Base-by-base conservation (phyloP, 768 basidiomycete species). In the Hygrocybe punicea region DNA sequence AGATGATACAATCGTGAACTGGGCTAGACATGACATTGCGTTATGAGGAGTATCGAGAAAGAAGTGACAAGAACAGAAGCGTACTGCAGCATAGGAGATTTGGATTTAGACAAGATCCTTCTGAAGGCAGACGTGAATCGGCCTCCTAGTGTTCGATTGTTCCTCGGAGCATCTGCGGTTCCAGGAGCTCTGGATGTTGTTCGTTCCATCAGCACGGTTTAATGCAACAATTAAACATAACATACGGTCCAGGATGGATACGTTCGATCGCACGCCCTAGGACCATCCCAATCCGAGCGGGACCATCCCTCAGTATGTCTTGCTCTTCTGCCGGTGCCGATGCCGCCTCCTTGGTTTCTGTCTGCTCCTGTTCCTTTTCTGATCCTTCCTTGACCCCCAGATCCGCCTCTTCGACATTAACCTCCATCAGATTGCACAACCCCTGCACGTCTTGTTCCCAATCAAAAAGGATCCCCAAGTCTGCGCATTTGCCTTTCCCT, bases 1-100 rank as follows among this genome's bases (percentile, higher is more conserved):
- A 61, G 14, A 40, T 45, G 29, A 58, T 48, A 39, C 60, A 61
- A 7, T 54, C 37, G 24, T 33, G 53, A 45, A 34, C 23, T 2
- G 42, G 16, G 17, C 53, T 54, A 7, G 23, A 44, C 13, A 44
- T 44, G 40, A 3, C 33, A 49, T n/a, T 50, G 23, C 14, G 8
- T 16, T 10, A 24, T 35, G 16, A 21, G 35, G 23, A 19, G 23
- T 5, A n/a, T 35, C 11, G 11, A 5, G 33, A n/a, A 7, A 6
- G 29, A 33, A 7, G 17, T 44, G 51, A 35, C 10, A 14, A 45
- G 2, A 24, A 13, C 10, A 24, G 29, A 44, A 7, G 29, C 51
- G 2, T 19, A 54, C 53, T 24, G 37, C 3, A 24, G 6, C 5
- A 21, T 19, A 34, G 16, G 37, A 39, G 53, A 45, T 44, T 42